A percentile compares a stretch with the other conserved stretches of the same genome.
phyloP scores from a whole-genome alignment of 75 land plant genomes.

The Ceratopteris richardii region DNA sequence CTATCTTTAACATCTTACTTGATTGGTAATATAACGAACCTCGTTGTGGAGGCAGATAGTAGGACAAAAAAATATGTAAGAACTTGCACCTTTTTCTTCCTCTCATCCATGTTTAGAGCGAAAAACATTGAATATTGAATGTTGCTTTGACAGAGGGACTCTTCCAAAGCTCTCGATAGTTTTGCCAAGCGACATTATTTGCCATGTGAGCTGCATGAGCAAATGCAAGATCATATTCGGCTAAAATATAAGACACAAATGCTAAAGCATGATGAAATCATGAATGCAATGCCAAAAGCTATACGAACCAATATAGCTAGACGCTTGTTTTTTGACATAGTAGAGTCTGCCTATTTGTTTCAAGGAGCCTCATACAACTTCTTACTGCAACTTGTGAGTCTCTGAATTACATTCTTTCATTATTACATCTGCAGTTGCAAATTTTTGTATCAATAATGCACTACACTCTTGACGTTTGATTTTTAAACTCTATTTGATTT shows the following conservation, averaged over 20 bases:
- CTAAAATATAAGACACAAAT: slow-evolving; percentile 54
- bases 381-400: slow-evolving; percentile 63
- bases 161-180: slow-evolving; percentile 43
- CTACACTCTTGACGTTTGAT: no score
- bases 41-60: slow-evolving; percentile 19
- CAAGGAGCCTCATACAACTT: slow-evolving; percentile 65
- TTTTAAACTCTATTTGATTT: no score
- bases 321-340: slow-evolving; percentile 49
- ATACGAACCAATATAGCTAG: slow-evolving; percentile 57
- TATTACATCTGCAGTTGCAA: no score
- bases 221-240: slow-evolving; percentile 52
- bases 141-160: slow-evolving; percentile 43
- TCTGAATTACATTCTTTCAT: neutral
- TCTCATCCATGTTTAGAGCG: neutral
- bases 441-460: no score
- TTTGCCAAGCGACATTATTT: slow-evolving; percentile 46
- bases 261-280: slow-evolving; percentile 58
- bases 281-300: slow-evolving; percentile 65
- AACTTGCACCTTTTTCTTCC: neutral
- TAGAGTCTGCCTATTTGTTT: slow-evolving; percentile 60
- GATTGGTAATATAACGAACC: slow-evolving; percentile 37
- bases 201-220: slow-evolving; percentile 43
- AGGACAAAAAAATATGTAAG: slow-evolving; percentile 31
- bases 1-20: slow-evolving; percentile 26
- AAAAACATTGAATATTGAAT: no score